Conservation (phyloP, 148 eudicot species). For the Nyssa sinensis region DNA sequence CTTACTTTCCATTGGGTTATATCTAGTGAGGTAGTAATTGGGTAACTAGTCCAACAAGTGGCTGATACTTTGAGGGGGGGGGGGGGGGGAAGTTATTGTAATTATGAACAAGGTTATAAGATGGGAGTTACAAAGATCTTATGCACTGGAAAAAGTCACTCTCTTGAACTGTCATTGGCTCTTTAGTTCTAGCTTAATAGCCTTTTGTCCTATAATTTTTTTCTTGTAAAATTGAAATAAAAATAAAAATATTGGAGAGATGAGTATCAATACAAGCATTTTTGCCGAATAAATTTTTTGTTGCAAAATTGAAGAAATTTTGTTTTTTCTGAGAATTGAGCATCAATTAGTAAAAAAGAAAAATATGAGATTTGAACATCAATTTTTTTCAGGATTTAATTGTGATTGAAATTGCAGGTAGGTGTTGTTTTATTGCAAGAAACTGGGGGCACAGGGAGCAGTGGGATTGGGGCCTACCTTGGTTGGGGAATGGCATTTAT, state of each 20-base stretch:
- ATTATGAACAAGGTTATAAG: neutral
- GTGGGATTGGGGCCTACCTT: conserved; percentile 46
- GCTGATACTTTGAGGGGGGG: neutral
- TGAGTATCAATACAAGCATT: too few relatives aligned
- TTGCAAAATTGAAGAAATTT: neutral
- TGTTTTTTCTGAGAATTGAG: too few relatives aligned
- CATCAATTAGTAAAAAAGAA: too few relatives aligned
- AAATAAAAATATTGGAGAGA: too few relatives aligned
- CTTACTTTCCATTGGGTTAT: neutral
- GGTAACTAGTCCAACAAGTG: neutral
- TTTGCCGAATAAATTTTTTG: too few relatives aligned
- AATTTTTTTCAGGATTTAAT: conserved; percentile 5
- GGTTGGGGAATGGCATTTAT: conserved; percentile 89
- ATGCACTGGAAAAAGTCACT: neutral
- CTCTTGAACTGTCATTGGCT: neutral
- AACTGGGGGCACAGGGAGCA: conserved; percentile 21
- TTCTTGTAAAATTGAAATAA: too few relatives aligned
- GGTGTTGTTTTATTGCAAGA: conserved; percentile 13
- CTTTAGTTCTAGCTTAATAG: neutral
- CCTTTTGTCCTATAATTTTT: neutral
- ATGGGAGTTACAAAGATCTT: neutral
- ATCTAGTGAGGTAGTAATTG: neutral
- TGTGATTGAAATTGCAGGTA: conserved; percentile 37
- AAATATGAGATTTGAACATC: neutral
- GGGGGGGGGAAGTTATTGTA: neutral